These are phyloP conservation scores for Erodium trifolium DNA, from an alignment of 441 rosid species.

Conservation along the genomic window DNA sequence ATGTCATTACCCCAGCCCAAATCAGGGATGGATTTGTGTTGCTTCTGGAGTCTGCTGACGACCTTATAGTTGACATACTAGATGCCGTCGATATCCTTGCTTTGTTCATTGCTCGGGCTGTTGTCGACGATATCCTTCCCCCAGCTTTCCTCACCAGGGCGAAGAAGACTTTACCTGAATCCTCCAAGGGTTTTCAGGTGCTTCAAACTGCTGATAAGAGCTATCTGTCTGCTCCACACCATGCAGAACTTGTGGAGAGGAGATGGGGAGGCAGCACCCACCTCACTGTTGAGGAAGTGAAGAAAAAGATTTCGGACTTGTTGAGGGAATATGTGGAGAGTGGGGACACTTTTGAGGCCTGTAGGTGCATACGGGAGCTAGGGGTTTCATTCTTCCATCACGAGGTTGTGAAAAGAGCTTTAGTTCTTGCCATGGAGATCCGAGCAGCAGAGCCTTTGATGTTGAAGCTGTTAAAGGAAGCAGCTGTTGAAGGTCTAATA, in stretches of 20 bases:
- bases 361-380: conserved; percentile 83
- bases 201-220: conserved; percentile 89
- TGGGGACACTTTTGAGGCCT: conserved; percentile 83
- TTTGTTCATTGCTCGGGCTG: conserved; percentile 82
- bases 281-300: conserved; percentile 82
- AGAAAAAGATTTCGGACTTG: conserved; percentile 76
- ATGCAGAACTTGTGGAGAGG: conserved; percentile 93
- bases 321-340: conserved; percentile 77
- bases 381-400: conserved; percentile 95
- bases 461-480: conserved; percentile 72
- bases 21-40: conserved; percentile 94
- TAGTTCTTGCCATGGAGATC: conserved; percentile 82
- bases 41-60: conserved; percentile 94
- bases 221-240: conserved; percentile 96
- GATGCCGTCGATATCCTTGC: conserved; percentile 91
- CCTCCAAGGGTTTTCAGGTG: conserved; percentile 79
- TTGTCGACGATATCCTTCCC: conserved; percentile 93
- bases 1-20: conserved; percentile 78
- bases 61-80: conserved; percentile 82
- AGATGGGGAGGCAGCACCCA: conserved; percentile 98
- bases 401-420: conserved; percentile 95
- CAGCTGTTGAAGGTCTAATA: conserved; percentile 85
- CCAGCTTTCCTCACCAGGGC: conserved; percentile 83
- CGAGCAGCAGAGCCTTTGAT: conserved; percentile 55
- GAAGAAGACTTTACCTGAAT: conserved; percentile 66